phyloP scores from a whole-genome alignment of 2,329 filamentous ascomycete genomes.

The Chrysoporthe puriensis region DNA sequence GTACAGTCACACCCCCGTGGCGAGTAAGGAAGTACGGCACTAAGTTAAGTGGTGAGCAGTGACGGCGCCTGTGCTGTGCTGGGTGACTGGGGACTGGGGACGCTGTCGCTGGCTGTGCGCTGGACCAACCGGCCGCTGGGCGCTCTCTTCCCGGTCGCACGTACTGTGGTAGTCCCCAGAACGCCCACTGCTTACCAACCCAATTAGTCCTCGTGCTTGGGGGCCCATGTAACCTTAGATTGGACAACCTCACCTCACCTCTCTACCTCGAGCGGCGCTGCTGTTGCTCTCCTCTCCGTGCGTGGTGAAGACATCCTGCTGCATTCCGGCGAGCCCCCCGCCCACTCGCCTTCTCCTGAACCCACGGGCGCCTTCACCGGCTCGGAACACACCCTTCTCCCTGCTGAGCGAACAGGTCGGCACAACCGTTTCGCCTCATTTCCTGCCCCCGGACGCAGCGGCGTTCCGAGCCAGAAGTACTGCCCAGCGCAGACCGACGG shows the following conservation, averaged over 20 bases:
- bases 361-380: neutral
- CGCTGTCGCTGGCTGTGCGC: too few relatives aligned
- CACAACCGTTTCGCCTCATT: constrained; percentile 10
- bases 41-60: too few relatives aligned
- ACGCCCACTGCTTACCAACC: constrained; percentile 11
- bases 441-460: neutral
- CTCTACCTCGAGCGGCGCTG: constrained; percentile 9
- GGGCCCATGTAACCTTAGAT: constrained; percentile 26
- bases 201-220: constrained; percentile 5
- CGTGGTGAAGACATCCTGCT: neutral
- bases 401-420: neutral
- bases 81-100: too few relatives aligned
- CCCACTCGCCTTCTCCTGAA: neutral
- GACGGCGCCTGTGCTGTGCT: too few relatives aligned
- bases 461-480: neutral
- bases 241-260: constrained; percentile 26
- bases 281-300: neutral
- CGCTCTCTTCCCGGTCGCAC: neutral
- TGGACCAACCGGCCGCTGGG: neutral
- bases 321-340: neutral
- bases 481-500: neutral
- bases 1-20: too few relatives aligned
- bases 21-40: too few relatives aligned
- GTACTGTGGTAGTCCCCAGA: neutral
- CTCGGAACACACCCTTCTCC: neutral